Base-by-base conservation (phyloP, 371 early-diverging fungal genomes). In the Sporodiniella umbellata region DNA sequence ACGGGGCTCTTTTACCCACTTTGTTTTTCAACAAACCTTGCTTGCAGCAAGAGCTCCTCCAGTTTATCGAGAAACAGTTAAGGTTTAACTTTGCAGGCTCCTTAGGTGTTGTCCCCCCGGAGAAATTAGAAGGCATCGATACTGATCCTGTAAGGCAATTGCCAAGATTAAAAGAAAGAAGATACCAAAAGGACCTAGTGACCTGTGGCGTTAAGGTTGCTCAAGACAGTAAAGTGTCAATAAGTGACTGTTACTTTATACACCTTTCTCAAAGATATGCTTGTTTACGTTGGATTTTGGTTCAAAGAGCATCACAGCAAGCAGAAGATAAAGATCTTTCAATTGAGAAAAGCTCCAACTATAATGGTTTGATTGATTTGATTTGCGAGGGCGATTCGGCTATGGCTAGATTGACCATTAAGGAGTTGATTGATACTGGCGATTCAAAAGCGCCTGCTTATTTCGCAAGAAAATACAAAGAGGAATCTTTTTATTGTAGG, bases 361-460 rank as follows among this genome's bases (percentile, higher is more conserved):
- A 58, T 38, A 76, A 76, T 45, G 72, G 76, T 2, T 49, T 76
- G 4, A 58, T 76, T 22, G 66, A 68, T 11, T 24, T 64, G 8
- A 50, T 72, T 5, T 53, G 58, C 8, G 37, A 56, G 8, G 51
- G 64, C 1, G 59, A 70, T 6, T 53, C 61, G 0, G 64, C 64
- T 0, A 39, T 76, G 30, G 62, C 60, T 8, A 61, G 60, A 22
- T 48, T 76, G 19, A 64, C 66, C 10, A 66, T 76, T 28, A 76
- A 76, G 23, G 76, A 76, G 48, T 31, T 76, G 49, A 57, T 70
- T 18, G 76, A 76, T 38, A 64, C 66, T n/a, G 62, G 64, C 0
- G 76, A 76, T 51, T 44, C 59, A 1, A 45, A 59, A 0, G 72
- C 70, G 4, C 56, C 76, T 7, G 53, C 66, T 4, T 58, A 66